These are phyloP conservation scores for Hypoxylon sp. DNA, from an alignment of 2,329 filamentous ascomycete species.

Conservation along the genomic window DNA sequence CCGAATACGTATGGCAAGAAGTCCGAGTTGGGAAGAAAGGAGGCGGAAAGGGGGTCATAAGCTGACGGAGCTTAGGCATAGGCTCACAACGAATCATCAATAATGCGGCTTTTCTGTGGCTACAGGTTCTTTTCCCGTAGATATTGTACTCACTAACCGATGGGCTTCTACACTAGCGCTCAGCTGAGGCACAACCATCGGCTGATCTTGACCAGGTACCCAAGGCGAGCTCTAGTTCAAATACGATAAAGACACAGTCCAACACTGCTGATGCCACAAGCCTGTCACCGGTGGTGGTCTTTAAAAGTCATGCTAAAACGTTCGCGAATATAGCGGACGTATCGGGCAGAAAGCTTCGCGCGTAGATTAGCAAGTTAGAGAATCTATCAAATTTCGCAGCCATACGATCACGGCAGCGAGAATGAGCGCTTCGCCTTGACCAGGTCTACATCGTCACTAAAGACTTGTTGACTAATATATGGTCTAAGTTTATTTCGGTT, in stretches of 20 bases:
- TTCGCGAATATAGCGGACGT: background rate
- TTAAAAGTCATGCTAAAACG: background rate
- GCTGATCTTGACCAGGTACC: background rate
- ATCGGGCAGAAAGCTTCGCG: background rate
- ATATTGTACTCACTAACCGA: background rate
- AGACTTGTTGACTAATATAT: background rate
- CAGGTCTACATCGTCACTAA: background rate
- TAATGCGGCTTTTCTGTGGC: background rate
- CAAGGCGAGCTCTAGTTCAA: background rate
- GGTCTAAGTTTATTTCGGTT: background rate
- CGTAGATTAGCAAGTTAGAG: background rate
- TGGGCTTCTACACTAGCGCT: background rate
- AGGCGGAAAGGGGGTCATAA: slow-evolving; percentile 10
- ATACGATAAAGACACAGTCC: background rate
- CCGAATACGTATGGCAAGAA: background rate
- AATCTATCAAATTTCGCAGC: background rate
- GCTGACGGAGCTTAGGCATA: slow-evolving; percentile 12
- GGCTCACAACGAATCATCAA: slow-evolving; percentile 8
- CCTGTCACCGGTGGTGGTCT: background rate
- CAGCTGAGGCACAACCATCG: background rate
- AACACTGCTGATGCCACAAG: background rate
- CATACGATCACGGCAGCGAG: background rate
- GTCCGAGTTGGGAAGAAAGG: slow-evolving; percentile 4
- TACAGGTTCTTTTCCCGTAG: background rate
- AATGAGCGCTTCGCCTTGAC: too few species aligned